Conservation (phyloP, 441 rosid species). For the Croton laevigatus region DNA sequence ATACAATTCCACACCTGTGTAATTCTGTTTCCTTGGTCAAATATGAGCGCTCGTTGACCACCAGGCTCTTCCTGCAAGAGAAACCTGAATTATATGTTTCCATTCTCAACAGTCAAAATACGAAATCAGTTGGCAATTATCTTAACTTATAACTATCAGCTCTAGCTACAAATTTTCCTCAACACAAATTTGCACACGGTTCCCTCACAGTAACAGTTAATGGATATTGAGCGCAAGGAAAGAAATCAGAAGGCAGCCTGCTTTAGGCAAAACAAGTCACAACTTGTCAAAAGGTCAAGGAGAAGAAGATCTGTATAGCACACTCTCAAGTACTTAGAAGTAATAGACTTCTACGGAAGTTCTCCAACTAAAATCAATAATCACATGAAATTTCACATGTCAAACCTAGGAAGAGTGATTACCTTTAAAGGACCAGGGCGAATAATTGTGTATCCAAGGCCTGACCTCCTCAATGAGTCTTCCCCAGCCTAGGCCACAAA, state of each 20-base stretch:
- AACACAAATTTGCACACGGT: background rate
- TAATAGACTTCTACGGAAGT: background rate
- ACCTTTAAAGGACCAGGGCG: conserved; percentile 95
- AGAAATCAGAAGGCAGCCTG: background rate
- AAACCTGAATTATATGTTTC: conserved; percentile 9
- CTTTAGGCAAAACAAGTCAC: background rate
- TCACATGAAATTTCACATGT: background rate
- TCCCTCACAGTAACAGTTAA: background rate
- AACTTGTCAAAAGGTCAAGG: background rate
- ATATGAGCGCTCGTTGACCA: conserved; percentile 94
- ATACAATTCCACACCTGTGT: conserved; percentile 52
- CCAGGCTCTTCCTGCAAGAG: conserved; percentile 89
- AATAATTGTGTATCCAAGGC: conserved; percentile 91
- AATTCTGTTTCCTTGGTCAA: conserved; percentile 93
- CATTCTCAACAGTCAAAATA: background rate
- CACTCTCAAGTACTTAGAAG: background rate
- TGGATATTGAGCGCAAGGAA: background rate
- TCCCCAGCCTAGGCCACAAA: conserved; percentile 71
- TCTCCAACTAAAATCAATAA: background rate
- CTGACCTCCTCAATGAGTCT: conserved; percentile 89
- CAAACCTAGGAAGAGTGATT: conserved; percentile 20
- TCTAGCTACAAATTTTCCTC: too few species aligned
- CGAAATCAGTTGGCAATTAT: background rate
- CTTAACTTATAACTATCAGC: background rate
- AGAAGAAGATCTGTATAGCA: background rate